These are phyloP conservation scores for Moniliophthora roreri DNA, from an alignment of 1,284 basidiomycete species.

Conservation along the genomic window DNA sequence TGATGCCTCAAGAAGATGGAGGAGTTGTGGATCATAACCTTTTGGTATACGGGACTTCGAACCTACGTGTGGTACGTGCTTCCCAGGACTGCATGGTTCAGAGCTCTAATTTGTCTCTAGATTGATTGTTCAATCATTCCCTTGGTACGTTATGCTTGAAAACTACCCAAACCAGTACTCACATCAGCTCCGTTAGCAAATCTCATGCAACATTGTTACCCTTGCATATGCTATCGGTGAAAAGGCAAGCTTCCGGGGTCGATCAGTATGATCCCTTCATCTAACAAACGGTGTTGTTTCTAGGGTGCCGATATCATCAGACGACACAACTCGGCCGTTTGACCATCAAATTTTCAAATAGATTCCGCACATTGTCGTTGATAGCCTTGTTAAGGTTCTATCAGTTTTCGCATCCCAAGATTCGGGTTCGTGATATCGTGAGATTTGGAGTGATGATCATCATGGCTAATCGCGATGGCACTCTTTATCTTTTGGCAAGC, in stretches of 20 bases:
- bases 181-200: background rate
- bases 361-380: too few species aligned
- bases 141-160: conserved; percentile 2
- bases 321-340: background rate
- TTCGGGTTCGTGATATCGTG: too few species aligned
- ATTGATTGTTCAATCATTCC: conserved; percentile 11
- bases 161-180: too few species aligned
- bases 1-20: conserved; percentile 10
- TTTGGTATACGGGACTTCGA: conserved; percentile 9
- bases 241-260: background rate
- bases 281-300: background rate
- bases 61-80: conserved; percentile 11
- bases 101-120: background rate
- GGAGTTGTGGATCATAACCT: conserved; percentile 8
- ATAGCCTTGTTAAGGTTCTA: too few species aligned
- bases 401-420: too few species aligned
- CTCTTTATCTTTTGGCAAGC: too few species aligned
- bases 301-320: conserved; percentile 1
- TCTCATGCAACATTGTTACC: conserved; percentile 6
- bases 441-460: too few species aligned
- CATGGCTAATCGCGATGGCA: too few species aligned
- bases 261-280: background rate
- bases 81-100: background rate
- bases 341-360: too few species aligned
- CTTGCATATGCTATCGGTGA: conserved; percentile 7